Percentiles rank a stretch among this genome's conserved stretches.
Conservation (phyloP, 208 protist species). For the Tritrichomonas foetus region DNA sequence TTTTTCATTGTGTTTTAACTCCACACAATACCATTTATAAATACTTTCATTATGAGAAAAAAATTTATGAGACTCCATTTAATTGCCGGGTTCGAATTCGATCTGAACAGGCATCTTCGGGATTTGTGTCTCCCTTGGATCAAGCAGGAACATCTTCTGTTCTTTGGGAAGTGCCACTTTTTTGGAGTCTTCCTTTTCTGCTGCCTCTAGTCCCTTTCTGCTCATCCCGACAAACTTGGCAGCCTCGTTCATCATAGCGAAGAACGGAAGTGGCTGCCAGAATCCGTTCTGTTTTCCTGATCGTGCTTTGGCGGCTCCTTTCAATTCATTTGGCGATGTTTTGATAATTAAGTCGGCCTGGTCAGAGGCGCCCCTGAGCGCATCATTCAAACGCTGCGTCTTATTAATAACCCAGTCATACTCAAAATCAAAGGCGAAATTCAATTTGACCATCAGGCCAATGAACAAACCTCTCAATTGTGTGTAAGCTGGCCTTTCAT, state of each 20-base stretch:
- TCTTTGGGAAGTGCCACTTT: not conserved
- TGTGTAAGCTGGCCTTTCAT: not conserved
- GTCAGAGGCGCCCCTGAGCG: not conserved
- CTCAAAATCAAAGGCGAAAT: constrained; percentile 21
- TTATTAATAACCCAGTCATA: constrained; percentile 4
- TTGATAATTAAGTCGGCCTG: not conserved
- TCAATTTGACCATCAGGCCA: not conserved
- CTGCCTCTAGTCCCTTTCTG: not conserved
- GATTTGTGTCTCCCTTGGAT: not conserved
- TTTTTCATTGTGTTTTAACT: no score
- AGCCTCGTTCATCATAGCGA: not conserved
- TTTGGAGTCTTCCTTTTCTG: not conserved
- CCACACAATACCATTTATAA: no score
- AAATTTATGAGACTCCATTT: no score
- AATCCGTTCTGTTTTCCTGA: not conserved
- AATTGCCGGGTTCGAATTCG: no score
- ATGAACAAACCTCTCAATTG: not conserved
- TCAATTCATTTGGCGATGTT: not conserved
- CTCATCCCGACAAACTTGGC: not conserved
- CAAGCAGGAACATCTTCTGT: not conserved
- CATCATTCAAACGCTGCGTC: not conserved
- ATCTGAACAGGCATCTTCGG: no score
- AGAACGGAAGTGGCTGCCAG: not conserved
- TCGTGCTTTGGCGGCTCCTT: no score
- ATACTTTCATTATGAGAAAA: no score